Evolutionary conservation across 139 green algal species (phyloP).

Genomic region (Chlorokybus atmophyticus): DNA sequence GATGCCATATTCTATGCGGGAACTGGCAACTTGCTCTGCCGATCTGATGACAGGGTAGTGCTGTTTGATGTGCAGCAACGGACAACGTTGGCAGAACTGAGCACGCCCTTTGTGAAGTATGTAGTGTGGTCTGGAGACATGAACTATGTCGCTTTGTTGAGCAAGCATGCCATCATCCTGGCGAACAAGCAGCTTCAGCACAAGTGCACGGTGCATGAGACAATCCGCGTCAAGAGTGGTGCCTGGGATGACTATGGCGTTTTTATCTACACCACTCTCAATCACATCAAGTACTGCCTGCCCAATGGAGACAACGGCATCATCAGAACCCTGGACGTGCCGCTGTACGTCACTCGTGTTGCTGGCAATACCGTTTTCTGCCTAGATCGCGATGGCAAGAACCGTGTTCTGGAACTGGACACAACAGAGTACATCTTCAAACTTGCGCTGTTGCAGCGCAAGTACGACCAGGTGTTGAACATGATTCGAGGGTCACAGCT

Average conservation of each 20-base stretch:
- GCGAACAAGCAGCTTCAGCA: slow-evolving; percentile 80
- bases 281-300: slow-evolving; percentile 99
- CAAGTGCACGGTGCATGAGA: slow-evolving; percentile 87
- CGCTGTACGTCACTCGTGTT: slow-evolving; percentile 88
- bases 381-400: slow-evolving; percentile 92
- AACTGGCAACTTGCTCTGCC: slow-evolving; percentile 83
- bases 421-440: slow-evolving; percentile 98
- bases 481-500: slow-evolving; percentile 81
- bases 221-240: slow-evolving; percentile 86
- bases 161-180: slow-evolving; percentile 94
- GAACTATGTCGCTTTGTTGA: slow-evolving; percentile 81
- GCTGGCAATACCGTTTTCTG: slow-evolving; percentile 61
- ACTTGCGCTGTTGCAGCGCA: slow-evolving; percentile 76
- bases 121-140: slow-evolving; percentile 93
- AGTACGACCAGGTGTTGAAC: slow-evolving; percentile 84
- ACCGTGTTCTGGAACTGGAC: slow-evolving; percentile 69
- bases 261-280: slow-evolving; percentile 97
- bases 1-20: slow-evolving; percentile 94
- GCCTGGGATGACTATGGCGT: slow-evolving; percentile 93
- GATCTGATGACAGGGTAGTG: slow-evolving; percentile 88
- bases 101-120: slow-evolving; percentile 90
- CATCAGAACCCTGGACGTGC: slow-evolving; percentile 88
- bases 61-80: slow-evolving; percentile 98
- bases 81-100: slow-evolving; percentile 64
- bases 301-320: slow-evolving; percentile 94